Base-by-base conservation (phyloP, 345 rosid genomes). In the Boechera retrofracta region DNA sequence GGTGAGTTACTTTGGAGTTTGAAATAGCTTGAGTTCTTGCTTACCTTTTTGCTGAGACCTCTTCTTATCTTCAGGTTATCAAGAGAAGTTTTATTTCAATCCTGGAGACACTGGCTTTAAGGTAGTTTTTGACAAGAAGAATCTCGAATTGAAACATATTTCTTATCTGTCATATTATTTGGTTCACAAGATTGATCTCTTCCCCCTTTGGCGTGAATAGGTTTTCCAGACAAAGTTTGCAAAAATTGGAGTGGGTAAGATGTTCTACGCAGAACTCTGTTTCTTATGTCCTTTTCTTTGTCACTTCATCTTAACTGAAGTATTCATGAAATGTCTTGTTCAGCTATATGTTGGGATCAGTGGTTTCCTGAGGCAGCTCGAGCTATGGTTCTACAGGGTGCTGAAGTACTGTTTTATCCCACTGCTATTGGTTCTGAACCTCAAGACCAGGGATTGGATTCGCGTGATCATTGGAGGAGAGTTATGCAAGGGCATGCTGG, bases 401-500 rank as follows among this genome's bases (percentile, higher is more conserved):
- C 98, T 35, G 98, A 91, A 84, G 72, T 95, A 6, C 79, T 92
- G 81, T 85, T 92, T 70, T 95, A 92, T 63, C 99, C 98, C 31
- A 88, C 97, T 39, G 96, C 98, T 58, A 92, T 92, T 77, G 99
- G 98, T 56, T 89, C 97, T 77, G 98, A 91, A 82, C 97, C 99
- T 67, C 99, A 95, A 82, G 97, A 92, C 79, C 84, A 74, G 18
- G 98, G 96, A 66, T 89, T 92, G 69, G 96, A 92, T 87, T 95
- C 97, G 11, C 66, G 86, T 79, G 96, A 91, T 73, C 99, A 95
- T 77, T 95, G 94, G 99, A 91, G 52, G 76, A 81, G 94, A 75
- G 99, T 89, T 64, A 89, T 92, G 98, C 99, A 95, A 83, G 98
- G 99, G 21, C 98, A 95, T 87, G 93, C 99, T 71, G 99, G 96